These are phyloP conservation scores for Dioszegia crocea DNA, from an alignment of 768 basidiomycete species.

Conservation along the genomic window DNA sequence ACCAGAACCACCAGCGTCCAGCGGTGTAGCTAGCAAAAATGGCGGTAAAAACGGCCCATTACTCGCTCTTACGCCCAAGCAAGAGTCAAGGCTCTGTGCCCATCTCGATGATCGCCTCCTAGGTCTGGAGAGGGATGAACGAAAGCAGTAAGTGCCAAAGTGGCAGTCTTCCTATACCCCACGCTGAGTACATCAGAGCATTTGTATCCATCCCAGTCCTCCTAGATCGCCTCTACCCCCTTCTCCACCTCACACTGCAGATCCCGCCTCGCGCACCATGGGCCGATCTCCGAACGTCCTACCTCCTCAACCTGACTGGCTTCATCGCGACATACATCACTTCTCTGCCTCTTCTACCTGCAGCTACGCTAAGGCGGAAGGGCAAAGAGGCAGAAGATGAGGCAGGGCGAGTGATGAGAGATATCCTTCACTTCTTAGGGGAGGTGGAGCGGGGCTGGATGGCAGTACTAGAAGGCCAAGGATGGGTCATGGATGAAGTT, in stretches of 20 bases:
- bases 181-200: constrained; percentile 11
- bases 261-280: constrained; percentile 24
- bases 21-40: background rate
- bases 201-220: constrained; percentile 16
- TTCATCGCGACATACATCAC: constrained; percentile 20
- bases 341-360: constrained; percentile 13
- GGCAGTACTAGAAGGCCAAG: constrained; percentile 22
- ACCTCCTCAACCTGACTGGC: constrained; percentile 24
- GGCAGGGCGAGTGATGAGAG: constrained; percentile 10
- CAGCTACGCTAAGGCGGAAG: background rate
- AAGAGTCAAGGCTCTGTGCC: constrained; percentile 16
- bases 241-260: constrained; percentile 26
- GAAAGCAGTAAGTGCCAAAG: constrained; percentile 18
- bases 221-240: constrained; percentile 14
- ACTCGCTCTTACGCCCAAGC: constrained; percentile 17
- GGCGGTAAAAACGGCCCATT: constrained; percentile 1
- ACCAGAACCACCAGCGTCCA: background rate
- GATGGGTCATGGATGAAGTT: constrained; percentile 14
- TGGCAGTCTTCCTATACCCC: background rate
- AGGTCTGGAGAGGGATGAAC: constrained; percentile 23
- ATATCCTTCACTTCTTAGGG: constrained; percentile 13
- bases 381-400: background rate
- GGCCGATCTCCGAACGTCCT: constrained; percentile 15
- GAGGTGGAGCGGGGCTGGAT: constrained; percentile 27
- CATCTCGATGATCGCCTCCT: constrained; percentile 25